phyloP scores from a whole-genome alignment of 164 flowering plant genomes.

The Vitis rotundifolia region DNA sequence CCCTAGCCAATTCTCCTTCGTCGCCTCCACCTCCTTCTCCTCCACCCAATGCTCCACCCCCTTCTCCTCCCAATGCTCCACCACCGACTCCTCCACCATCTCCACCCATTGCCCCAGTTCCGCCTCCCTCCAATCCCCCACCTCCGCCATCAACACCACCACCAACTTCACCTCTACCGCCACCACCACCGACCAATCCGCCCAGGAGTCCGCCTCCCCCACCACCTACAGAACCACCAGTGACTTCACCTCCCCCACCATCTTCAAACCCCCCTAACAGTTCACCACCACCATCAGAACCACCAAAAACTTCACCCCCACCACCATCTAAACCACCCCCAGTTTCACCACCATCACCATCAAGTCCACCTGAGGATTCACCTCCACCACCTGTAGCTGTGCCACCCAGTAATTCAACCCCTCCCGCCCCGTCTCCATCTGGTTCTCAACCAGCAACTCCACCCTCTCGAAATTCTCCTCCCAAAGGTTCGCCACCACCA shows the following conservation, averaged over 20 bases:
- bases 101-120: constrained; percentile 26
- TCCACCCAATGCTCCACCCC: constrained; percentile 9
- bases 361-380: constrained; percentile 33
- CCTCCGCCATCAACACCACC: constrained; percentile 16
- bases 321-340: constrained; percentile 14
- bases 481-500: constrained; percentile 32
- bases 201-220: constrained; percentile 22
- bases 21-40: constrained; percentile 23
- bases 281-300: constrained; percentile 21
- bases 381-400: constrained; percentile 29
- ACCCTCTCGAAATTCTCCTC: constrained; percentile 32
- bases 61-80: constrained; percentile 14
- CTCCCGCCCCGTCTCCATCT: constrained; percentile 43
- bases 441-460: constrained; percentile 31
- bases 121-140: constrained; percentile 14
- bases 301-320: constrained; percentile 20
- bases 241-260: constrained; percentile 13
- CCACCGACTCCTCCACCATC: constrained; percentile 22
- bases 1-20: constrained; percentile 14
- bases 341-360: constrained; percentile 26
- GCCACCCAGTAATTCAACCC: constrained; percentile 31
- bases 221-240: constrained; percentile 6
- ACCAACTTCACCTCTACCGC: constrained; percentile 23
- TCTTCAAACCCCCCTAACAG: constrained; percentile 8
- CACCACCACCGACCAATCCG: constrained; percentile 11